Percentiles rank a stretch among this genome's conserved stretches.
Evolutionary conservation across 345 rosid species (phyloP).

Genomic region (Punica granatum): DNA sequence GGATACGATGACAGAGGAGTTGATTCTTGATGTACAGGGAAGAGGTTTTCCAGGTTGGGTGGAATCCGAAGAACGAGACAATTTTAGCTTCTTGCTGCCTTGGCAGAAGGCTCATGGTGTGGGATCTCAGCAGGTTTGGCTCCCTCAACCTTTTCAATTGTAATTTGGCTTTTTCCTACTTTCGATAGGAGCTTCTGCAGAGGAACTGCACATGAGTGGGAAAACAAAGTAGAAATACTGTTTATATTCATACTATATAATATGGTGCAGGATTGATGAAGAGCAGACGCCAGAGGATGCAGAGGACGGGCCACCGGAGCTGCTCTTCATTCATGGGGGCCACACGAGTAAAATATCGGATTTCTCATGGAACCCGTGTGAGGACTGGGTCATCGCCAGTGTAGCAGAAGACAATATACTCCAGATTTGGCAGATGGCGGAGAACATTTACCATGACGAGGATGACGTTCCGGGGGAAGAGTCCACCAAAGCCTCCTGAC

Average conservation of each 20-base stretch:
- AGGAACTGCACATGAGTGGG: neutral
- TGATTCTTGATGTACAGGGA: conserved; percentile 42
- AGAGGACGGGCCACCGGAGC: conserved; percentile 98
- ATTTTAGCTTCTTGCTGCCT: conserved; percentile 98
- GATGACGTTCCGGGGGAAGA: conserved; percentile 88
- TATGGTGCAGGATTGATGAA: conserved; percentile 49
- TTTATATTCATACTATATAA: neutral
- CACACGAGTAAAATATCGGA: conserved; percentile 98
- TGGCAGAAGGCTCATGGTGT: conserved; percentile 98
- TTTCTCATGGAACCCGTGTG: conserved; percentile 99
- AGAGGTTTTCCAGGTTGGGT: conserved; percentile 99
- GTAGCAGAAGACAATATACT: conserved; percentile 99
- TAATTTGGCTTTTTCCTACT: neutral
- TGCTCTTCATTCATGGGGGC: conserved; percentile 97
- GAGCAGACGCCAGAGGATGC: conserved; percentile 81
- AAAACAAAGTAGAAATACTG: neutral
- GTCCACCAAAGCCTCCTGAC: conserved; percentile 43
- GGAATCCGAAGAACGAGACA: conserved; percentile 97
- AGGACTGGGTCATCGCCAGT: conserved; percentile 95
- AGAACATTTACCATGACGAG: conserved; percentile 94
- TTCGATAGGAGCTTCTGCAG: neutral
- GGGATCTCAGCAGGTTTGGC: conserved; percentile 98
- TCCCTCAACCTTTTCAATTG: neutral
- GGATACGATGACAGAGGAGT: neutral
- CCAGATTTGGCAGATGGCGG: conserved; percentile 99